Percentiles rank a stretch among this genome's conserved stretches.
Evolutionary conservation across 108 stramenopile species (phyloP).

Genomic region (Conticribra guillardii): DNA sequence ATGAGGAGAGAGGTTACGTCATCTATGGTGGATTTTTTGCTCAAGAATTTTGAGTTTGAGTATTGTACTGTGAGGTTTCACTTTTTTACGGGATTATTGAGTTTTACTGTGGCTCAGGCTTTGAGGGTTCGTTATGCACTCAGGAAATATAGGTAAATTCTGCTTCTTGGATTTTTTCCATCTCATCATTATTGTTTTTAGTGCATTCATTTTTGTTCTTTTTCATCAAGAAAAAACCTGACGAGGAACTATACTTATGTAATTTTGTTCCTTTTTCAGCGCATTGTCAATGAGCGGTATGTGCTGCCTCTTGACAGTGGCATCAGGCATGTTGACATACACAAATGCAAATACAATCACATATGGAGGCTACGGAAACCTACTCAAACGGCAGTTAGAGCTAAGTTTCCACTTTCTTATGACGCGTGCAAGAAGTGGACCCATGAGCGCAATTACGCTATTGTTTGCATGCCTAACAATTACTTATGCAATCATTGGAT

Average conservation of each 20-base stretch:
- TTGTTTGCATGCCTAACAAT: constrained; percentile 31
- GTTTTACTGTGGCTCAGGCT: constrained; percentile 45
- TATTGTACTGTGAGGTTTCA: constrained; percentile 41
- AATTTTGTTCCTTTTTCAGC: constrained; percentile 1
- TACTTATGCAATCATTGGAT: constrained; percentile 30
- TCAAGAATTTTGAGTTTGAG: constrained; percentile 48
- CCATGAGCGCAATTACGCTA: constrained; percentile 42
- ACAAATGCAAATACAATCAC: constrained; percentile 46
- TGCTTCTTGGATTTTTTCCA: not conserved
- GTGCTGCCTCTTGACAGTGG: constrained; percentile 45
- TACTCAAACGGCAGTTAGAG: constrained; percentile 29
- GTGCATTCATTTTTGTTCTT: not conserved
- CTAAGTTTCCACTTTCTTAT: constrained; percentile 28
- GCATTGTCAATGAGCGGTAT: constrained; percentile 45
- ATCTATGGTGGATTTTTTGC: constrained; percentile 47
- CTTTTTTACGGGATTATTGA: constrained; percentile 43
- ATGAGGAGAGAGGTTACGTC: constrained; percentile 20
- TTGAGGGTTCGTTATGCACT: constrained; percentile 46
- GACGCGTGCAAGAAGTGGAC: constrained; percentile 24
- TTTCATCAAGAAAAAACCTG: not conserved
- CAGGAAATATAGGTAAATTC: constrained; percentile 38
- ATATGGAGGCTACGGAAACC: constrained; percentile 42
- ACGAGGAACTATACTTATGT: not conserved
- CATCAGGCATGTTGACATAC: constrained; percentile 39
- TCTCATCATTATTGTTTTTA: not conserved